Evolutionary conservation across 108 stramenopile genomes (phyloP), one percentile per base, ranked within the genome.

Genomic region (Ochromonas danica): DNA sequence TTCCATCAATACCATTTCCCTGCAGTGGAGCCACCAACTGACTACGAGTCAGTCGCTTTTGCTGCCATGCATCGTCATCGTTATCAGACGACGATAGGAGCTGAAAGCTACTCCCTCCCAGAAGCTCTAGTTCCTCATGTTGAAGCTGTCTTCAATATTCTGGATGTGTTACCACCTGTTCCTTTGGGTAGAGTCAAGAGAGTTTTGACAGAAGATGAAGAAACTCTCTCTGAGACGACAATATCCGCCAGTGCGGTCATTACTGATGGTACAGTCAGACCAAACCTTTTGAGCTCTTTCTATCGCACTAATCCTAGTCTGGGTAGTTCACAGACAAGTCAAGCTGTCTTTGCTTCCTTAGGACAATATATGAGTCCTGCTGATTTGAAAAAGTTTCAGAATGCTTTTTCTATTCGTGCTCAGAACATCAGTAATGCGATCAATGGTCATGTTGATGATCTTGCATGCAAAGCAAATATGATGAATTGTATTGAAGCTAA

Each of bases 1-100:
- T 67, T 67, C 25, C 63, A 67, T 67, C 51, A 57, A 57, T 57
- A 57, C 22, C 51, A 57, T 10, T 57, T 57, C n/a, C n/a, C n/a
- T n/a, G n/a, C n/a, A n/a, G n/a, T n/a, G n/a, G n/a, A n/a, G n/a
- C n/a, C n/a, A n/a, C n/a, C n/a, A n/a, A n/a, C n/a, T n/a, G n/a
- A n/a, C n/a, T n/a, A n/a, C n/a, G 45, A 51, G 22, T 51, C 22
- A 14, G 45, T 51, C 22, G 22, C 45, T 51, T 14, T 14, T 14
- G 45, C 6, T 51, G 22, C 14, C 22, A 6, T 14, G 22, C 22
- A 6, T 51, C 6, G 14, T 22, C 45, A 51, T 51, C 45, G 22
- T 51, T n/a, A n/a, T n/a, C n/a, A n/a, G n/a, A n/a, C n/a, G n/a
- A 22, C 22, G 45, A 51, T 51, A 14, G 22, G 45, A 51, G 6